Percentiles rank a stretch among this genome's conserved stretches.
These are phyloP conservation scores for Cryptococcus floricola DNA, from an alignment of 1,284 basidiomycete species.

Conservation along the genomic window DNA sequence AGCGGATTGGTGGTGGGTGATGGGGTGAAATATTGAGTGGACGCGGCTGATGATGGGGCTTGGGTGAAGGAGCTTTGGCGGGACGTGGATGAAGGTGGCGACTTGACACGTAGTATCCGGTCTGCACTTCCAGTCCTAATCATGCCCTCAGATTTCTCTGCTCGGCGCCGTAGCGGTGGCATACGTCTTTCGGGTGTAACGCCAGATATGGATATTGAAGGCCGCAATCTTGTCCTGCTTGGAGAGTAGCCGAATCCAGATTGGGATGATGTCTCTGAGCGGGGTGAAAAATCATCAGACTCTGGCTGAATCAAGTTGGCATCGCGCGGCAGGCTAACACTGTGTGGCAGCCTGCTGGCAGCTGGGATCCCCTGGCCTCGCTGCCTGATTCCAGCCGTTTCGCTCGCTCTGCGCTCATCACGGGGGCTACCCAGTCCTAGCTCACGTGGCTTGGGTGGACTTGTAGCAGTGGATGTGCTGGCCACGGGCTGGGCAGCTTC, in stretches of 20 bases:
- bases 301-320: neutral
- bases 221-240: neutral
- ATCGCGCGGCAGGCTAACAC: neutral
- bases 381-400: neutral
- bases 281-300: neutral
- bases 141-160: neutral
- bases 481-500: neutral
- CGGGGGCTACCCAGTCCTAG: neutral
- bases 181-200: constrained; percentile 9
- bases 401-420: neutral
- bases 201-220: constrained; percentile 11
- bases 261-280: neutral
- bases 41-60: neutral
- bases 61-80: neutral
- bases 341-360: constrained; percentile 2
- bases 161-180: constrained; percentile 7
- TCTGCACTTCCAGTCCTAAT: neutral
- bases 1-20: neutral
- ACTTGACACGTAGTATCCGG: neutral
- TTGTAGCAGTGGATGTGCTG: neutral
- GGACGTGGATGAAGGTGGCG: neutral
- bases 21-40: neutral
- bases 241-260: neutral
- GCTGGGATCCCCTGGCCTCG: neutral
- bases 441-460: neutral